Conservation (phyloP, 352 stramenopile genomes). For the Globisporangium paroecandrum region DNA sequence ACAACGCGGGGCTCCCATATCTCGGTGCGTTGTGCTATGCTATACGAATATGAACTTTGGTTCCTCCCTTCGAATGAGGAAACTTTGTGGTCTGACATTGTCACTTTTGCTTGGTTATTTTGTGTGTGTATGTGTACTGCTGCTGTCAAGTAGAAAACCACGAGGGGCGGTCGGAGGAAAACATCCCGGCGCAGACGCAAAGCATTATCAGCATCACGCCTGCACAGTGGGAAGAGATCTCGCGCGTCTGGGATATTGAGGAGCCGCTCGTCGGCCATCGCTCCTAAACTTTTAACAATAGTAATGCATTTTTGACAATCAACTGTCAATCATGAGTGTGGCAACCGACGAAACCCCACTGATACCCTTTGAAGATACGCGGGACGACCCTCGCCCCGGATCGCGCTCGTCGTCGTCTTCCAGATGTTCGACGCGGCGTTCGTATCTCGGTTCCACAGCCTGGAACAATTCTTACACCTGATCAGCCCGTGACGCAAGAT, state of each 20-base stretch:
- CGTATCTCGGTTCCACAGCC: too few species aligned
- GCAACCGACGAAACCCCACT: too few species aligned
- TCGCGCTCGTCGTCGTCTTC: too few species aligned
- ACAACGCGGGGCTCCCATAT: constrained; percentile 56
- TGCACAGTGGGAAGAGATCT: constrained; percentile 61
- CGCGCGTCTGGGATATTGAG: constrained; percentile 30
- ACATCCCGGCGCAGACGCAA: constrained; percentile 56
- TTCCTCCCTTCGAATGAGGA: too few species aligned
- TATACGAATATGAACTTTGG: constrained; percentile 2
- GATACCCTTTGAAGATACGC: too few species aligned
- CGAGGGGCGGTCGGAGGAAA: constrained; percentile 46
- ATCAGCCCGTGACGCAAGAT: too few species aligned
- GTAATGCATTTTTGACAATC: too few species aligned
- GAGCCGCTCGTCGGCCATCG: constrained; percentile 72
- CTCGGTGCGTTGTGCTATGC: constrained; percentile 31
- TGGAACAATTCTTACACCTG: too few species aligned
- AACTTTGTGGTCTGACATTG: too few species aligned
- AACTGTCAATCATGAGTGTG: too few species aligned
- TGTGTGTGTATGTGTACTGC: neutral
- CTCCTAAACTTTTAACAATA: constrained; percentile 3
- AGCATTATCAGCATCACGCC: constrained; percentile 83
- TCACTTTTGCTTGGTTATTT: neutral
- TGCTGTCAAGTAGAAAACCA: constrained; percentile 40
- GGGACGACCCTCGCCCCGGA: too few species aligned
- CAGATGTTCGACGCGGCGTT: too few species aligned